A percentile compares a stretch with the other conserved stretches of the same genome.
Evolutionary conservation across 805 yeast genomes (phyloP).

Genomic region (Metschnikowia santaceciliae): DNA sequence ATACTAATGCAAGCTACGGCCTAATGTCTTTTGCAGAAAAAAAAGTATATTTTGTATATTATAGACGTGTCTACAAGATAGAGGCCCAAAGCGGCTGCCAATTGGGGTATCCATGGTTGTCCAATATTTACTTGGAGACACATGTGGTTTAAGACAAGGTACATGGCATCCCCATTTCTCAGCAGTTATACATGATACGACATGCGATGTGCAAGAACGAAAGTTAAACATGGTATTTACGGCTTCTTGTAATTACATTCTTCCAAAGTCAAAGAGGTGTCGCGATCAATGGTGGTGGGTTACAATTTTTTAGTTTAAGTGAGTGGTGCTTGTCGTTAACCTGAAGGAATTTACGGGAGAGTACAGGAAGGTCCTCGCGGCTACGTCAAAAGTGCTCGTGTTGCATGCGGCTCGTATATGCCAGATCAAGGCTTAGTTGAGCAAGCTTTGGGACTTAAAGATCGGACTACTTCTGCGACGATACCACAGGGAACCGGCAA

Average conservation of each 20-base stretch:
- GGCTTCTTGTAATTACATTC: no score
- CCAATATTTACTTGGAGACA: not conserved
- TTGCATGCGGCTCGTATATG: not conserved
- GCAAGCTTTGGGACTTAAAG: not conserved
- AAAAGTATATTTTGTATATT: no score
- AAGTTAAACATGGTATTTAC: not conserved
- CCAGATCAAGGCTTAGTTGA: slow-evolving; percentile 1
- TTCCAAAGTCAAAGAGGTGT: no score
- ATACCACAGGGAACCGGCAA: not conserved
- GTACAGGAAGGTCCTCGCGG: slow-evolving; percentile 3
- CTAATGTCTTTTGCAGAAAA: not conserved
- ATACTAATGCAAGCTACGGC: not conserved
- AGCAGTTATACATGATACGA: slow-evolving; percentile 1
- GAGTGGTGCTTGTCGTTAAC: not conserved
- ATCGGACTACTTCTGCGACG: not conserved
- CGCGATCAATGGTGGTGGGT: no score
- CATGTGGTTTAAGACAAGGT: not conserved
- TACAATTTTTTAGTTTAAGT: no score
- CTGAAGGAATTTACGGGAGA: not conserved
- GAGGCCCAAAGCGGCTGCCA: not conserved
- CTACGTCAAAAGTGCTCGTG: not conserved
- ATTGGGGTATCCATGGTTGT: not conserved
- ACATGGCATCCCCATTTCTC: slow-evolving; percentile 1
- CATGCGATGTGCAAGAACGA: not conserved
- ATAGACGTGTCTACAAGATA: no score